phyloP scores from a whole-genome alignment of 1,284 basidiomycete species.

The Sporisorium graminicola region DNA sequence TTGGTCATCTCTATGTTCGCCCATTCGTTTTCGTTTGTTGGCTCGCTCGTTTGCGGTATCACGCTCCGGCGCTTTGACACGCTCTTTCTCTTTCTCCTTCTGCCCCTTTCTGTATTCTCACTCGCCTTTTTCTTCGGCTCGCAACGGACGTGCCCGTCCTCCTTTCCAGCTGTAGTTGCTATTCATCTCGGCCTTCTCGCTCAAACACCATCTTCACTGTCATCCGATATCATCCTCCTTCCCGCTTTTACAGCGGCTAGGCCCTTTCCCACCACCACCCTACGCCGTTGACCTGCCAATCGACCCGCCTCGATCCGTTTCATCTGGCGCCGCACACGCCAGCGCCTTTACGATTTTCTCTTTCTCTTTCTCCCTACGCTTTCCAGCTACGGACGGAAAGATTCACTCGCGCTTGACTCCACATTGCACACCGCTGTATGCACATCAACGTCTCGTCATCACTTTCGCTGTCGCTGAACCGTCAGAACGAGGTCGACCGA shows the following conservation, averaged over 20 bases:
- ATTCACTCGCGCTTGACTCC: neutral
- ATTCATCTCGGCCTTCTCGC: neutral
- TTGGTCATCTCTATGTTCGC: constrained; percentile 11
- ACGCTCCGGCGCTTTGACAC: constrained; percentile 9
- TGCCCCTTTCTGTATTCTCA: neutral
- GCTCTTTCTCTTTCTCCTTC: neutral
- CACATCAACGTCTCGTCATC: neutral
- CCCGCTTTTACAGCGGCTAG: neutral
- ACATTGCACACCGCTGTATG: neutral
- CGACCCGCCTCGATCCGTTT: neutral
- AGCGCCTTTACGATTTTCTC: neutral
- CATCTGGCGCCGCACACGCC: neutral
- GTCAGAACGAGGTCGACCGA: too few species aligned
- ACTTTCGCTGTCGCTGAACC: neutral
- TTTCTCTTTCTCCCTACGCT: neutral
- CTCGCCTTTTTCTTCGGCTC: constrained; percentile 3
- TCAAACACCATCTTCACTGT: constrained; percentile 2
- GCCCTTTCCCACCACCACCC: neutral
- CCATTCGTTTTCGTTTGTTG: neutral
- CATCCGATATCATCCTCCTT: neutral
- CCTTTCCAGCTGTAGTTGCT: neutral
- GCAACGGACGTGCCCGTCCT: neutral
- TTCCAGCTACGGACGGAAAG: neutral
- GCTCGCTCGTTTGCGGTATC: neutral
- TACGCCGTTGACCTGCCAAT: neutral